A percentile compares a stretch with the other conserved stretches of the same genome.
phyloP scores from a whole-genome alignment of 2,329 filamentous ascomycete genomes.

The Aureobasidium vineae region DNA sequence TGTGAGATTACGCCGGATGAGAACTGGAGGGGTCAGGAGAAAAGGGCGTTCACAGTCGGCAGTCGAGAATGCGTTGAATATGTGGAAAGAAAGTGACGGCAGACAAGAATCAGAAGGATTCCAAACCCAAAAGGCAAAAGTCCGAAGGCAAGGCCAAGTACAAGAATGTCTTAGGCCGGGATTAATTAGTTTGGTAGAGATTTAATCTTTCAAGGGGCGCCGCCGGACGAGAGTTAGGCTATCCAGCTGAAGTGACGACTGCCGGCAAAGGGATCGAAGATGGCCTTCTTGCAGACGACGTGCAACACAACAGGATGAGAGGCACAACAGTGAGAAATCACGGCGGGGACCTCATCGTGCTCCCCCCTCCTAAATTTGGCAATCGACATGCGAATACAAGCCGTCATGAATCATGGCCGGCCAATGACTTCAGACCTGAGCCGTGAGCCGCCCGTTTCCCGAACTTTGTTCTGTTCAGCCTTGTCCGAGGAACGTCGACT shows the following conservation, averaged over 20 bases:
- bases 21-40: background rate
- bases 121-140: background rate
- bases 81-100: background rate
- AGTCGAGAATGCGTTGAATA: background rate
- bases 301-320: constrained; percentile 1
- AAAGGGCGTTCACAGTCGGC: background rate
- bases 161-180: background rate
- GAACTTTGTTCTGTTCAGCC: background rate
- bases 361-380: background rate
- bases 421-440: constrained; percentile 4
- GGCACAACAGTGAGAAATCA: background rate
- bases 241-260: background rate
- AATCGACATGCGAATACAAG: background rate
- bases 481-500: constrained; percentile 7
- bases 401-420: constrained; percentile 8
- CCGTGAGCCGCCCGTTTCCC: constrained; percentile 3
- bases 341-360: background rate
- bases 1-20: background rate
- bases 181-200: constrained; percentile 10
- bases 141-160: constrained; percentile 6
- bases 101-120: background rate
- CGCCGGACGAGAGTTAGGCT: background rate
- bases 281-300: background rate
- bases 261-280: background rate
- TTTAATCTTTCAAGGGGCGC: constrained; percentile 13